A percentile compares a stretch with the other conserved stretches of the same genome.
These are phyloP conservation scores for Serendipita vermifera DNA, from an alignment of 768 basidiomycete species.

Conservation along the genomic window DNA sequence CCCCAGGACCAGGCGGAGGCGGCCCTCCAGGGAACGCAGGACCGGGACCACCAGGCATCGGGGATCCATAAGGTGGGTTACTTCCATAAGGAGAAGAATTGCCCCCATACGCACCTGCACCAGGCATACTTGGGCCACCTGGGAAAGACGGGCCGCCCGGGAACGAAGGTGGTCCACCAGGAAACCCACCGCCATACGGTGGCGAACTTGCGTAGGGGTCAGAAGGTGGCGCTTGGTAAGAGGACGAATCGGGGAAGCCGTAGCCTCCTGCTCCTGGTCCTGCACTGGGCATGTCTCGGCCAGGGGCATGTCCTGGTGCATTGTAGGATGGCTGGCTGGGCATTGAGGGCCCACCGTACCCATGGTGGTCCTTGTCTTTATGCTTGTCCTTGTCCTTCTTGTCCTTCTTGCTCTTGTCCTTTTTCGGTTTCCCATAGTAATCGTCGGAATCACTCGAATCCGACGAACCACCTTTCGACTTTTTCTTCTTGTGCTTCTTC, in stretches of 20 bases:
- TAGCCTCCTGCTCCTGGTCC: no score
- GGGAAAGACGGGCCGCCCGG: not conserved
- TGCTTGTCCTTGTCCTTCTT: conserved; percentile 10
- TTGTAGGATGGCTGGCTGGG: not conserved
- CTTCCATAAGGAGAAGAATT: no score
- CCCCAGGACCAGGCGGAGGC: no score
- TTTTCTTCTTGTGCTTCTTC: conserved; percentile 8
- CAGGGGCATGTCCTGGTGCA: no score
- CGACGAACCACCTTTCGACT: not conserved
- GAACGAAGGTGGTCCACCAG: not conserved
- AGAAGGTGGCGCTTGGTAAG: not conserved
- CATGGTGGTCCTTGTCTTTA: no score
- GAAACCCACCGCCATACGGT: not conserved
- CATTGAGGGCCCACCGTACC: no score
- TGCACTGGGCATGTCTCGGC: no score
- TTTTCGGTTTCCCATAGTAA: not conserved
- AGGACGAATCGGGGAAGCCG: not conserved
- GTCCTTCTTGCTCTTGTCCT: conserved; percentile 12
- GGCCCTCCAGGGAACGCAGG: no score
- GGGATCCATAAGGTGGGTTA: no score
- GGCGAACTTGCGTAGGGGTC: not conserved
- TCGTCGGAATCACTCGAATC: conserved; percentile 8
- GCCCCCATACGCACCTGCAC: no score
- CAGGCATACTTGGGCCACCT: not conserved
- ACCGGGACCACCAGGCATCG: no score